Evolutionary conservation across 2,329 filamentous ascomycete species (phyloP).

Genomic region (Dichotomopilus funicola): DNA sequence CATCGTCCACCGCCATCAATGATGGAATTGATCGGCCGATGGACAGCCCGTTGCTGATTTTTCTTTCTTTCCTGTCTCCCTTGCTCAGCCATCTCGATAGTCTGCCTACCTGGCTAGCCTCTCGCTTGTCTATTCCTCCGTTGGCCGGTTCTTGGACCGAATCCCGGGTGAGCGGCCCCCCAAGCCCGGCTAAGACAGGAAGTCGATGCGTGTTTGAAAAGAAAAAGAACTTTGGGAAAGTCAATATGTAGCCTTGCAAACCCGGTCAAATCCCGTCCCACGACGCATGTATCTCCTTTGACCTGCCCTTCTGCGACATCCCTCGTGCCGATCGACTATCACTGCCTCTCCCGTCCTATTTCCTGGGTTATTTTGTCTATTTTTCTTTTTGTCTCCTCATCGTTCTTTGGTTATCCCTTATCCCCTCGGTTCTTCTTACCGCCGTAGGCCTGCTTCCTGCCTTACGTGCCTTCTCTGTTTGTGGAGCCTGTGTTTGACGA

Average conservation of each 20-base stretch:
- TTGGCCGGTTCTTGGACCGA: neutral
- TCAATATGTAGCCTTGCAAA: slow-evolving; percentile 14
- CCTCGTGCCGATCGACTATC: neutral
- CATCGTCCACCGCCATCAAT: neutral
- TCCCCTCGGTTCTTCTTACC: neutral
- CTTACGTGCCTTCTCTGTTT: neutral
- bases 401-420: no score
- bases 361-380: no score
- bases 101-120: no score
- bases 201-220: neutral
- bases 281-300: neutral
- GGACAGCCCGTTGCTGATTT: neutral
- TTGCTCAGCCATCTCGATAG: neutral
- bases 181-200: neutral
- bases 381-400: no score
- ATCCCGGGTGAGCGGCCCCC: slow-evolving; percentile 1
- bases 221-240: neutral
- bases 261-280: neutral
- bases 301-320: neutral
- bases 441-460: neutral
- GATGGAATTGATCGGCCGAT: neutral
- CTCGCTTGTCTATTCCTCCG: no score
- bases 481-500: neutral
- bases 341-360: neutral
- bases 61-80: neutral